Percentiles rank a stretch among this genome's conserved stretches.
These are phyloP conservation scores for Protoeuglena noctilucae DNA, from an alignment of 139 green algal genomes.

Conservation along the genomic window DNA sequence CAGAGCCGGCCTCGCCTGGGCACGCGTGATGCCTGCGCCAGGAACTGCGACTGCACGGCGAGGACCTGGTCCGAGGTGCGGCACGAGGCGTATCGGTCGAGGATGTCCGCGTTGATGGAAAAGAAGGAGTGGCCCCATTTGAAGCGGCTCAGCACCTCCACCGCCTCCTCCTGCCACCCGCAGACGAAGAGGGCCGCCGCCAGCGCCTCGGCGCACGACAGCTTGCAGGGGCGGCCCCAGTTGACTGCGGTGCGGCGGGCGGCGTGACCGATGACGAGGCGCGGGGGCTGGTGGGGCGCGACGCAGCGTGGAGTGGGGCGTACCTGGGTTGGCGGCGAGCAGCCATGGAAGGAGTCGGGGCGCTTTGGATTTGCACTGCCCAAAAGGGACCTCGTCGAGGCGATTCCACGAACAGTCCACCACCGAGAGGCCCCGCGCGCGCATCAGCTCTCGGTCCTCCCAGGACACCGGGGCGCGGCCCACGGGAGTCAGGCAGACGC, in stretches of 20 bases:
- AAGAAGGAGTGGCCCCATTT: conserved; percentile 89
- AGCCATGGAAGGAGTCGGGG: conserved; percentile 85
- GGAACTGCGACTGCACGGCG: conserved; percentile 44
- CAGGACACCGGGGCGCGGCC: conserved; percentile 38
- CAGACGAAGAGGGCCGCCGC: conserved; percentile 70
- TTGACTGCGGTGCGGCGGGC: no score
- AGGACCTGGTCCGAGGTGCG: conserved; percentile 60
- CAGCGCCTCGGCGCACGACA: conserved; percentile 89
- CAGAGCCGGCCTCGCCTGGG: no score
- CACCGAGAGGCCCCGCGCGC: conserved; percentile 69
- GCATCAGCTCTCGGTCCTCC: conserved; percentile 64
- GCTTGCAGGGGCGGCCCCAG: conserved; percentile 63
- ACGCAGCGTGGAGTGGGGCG: no score
- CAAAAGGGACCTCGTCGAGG: conserved; percentile 90
- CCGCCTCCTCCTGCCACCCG: conserved; percentile 39
- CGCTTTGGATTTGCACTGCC: conserved; percentile 8
- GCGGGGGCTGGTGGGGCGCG: no score
- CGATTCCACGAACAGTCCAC: conserved; percentile 96
- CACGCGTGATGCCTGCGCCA: no score
- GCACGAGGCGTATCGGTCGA: conserved; percentile 67
- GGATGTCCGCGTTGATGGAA: conserved; percentile 64
- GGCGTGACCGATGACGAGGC: no score
- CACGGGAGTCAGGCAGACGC: conserved; percentile 61
- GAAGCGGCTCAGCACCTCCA: conserved; percentile 52
- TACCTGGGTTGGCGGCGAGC: conserved; percentile 90